Base-by-base conservation (phyloP, 1,284 basidiomycete genomes). In the Acaromyces ingoldii region DNA sequence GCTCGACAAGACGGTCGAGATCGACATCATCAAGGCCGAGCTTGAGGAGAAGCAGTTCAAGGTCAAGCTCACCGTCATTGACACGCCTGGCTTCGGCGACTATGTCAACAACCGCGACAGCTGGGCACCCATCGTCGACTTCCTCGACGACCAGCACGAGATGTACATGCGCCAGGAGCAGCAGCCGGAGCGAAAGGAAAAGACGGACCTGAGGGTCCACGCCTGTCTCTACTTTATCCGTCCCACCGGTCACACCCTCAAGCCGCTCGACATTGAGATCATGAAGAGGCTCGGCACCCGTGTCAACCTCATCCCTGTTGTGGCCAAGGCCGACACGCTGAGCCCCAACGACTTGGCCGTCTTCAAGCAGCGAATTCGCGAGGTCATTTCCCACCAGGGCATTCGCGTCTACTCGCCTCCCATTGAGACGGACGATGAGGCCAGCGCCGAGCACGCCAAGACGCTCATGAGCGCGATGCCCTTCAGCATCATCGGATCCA, bases 121-220 rank as follows among this genome's bases (percentile, higher is more conserved):
- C 38, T 99, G 93, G 93, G 82, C 85, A 19, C 93, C 95, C 53
- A 97, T 99, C 62, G 87, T 99, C 75, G 93, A 99, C 78, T 98
- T 98, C 77, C 91, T 98, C 71, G 95, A 99, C 77, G 95, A 98
- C 81, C 93, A 98, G 80, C 93, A 98, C 77, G 95, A 98, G 79
- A 87, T 88, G 28, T 99, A 93, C 79, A 97, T 99, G 93, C 84
- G 93, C 55, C 93, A 98, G 79, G 93, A 99, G 79, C 95, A 98
- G 79, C 95, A 98, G 78, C 95, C 95, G 9, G 84, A 89, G 79
- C 83, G 95, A 55, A 81, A 79, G 57, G 89, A 93, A 68, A 97
- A 97, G 82, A 89, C 87, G 41, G 93, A 99, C 80, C 80, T 96
- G 64, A 81, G 93, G 46, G 92, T 99, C 7, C 93, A 99, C 75